Percentiles rank a stretch among this genome's conserved stretches.
Conservation (phyloP, 257 asterid genomes). For the Plantago ovata region DNA sequence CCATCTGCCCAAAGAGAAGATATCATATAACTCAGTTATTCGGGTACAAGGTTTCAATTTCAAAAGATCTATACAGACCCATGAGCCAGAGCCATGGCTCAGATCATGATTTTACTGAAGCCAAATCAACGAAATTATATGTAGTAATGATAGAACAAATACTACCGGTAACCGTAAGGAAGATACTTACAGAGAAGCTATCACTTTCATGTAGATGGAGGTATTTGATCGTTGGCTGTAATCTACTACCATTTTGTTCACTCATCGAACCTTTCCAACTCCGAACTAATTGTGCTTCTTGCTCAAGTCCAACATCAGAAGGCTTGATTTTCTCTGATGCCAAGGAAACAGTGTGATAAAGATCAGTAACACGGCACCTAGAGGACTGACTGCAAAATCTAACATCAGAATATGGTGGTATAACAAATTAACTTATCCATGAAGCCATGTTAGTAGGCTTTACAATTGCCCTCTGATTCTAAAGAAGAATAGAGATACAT, state of each 20-base stretch:
- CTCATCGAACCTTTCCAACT: constrained; percentile 57
- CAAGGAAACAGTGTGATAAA: constrained; percentile 24
- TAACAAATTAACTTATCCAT: neutral
- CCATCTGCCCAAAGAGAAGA: constrained; percentile 60
- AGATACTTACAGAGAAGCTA: constrained; percentile 74
- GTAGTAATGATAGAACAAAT: neutral
- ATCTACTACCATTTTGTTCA: constrained; percentile 50
- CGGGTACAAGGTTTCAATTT: constrained; percentile 12
- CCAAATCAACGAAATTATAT: neutral
- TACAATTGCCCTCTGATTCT: constrained; percentile 1
- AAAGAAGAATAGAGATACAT: neutral
- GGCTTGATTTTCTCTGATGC: constrained; percentile 93
- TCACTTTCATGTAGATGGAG: constrained; percentile 86
- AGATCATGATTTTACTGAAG: constrained; percentile 9
- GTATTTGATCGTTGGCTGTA: constrained; percentile 69
- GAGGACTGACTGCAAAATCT: constrained; percentile 15
- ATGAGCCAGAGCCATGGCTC: no score
- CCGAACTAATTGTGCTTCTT: constrained; percentile 82
- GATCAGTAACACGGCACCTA: constrained; percentile 12
- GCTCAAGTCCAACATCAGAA: constrained; percentile 97
- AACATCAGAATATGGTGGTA: constrained; percentile 7
- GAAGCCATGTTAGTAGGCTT: neutral
- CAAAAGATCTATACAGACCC: constrained; percentile 6
- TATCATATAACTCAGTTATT: constrained; percentile 17
- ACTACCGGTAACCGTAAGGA: constrained; percentile 14